Percentiles rank a stretch among this genome's conserved stretches.
Conservation (phyloP, 2,329 filamentous ascomycete species). For the Aspergillus nomiae region DNA sequence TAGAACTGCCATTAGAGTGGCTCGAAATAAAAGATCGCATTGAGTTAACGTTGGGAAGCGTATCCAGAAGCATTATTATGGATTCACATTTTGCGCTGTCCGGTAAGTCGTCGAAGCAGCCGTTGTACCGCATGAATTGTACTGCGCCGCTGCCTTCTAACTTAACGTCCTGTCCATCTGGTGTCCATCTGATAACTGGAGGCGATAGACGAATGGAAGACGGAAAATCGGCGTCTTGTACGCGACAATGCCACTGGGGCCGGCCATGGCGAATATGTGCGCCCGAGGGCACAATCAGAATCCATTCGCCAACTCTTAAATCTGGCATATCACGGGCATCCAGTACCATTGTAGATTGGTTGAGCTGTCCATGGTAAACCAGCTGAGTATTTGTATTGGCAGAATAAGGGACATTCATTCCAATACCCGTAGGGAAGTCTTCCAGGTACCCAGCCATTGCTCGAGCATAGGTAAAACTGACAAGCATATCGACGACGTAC, state of each 20-base stretch:
- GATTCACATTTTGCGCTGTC: conserved; percentile 28
- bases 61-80: conserved; percentile 40
- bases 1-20: conserved; percentile 17
- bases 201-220: conserved; percentile 45
- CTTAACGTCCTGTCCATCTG: background rate
- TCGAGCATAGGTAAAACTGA: conserved; percentile 76
- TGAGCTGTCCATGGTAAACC: conserved; percentile 2
- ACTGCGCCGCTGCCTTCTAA: conserved; percentile 7
- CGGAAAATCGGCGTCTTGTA: conserved; percentile 48
- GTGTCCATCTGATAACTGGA: conserved; percentile 20
- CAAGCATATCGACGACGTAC: conserved; percentile 78
- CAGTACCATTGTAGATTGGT: conserved; percentile 42
- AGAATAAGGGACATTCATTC: conserved; percentile 51
- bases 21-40: conserved; percentile 50
- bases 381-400: too few species aligned
- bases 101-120: conserved; percentile 43
- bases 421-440: conserved; percentile 61
- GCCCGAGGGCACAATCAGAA: conserved; percentile 39
- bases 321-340: conserved; percentile 37
- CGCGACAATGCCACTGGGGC: conserved; percentile 49
- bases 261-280: background rate
- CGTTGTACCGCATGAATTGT: conserved; percentile 35
- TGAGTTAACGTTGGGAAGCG: conserved; percentile 39
- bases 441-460: conserved; percentile 46
- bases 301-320: conserved; percentile 56